These are phyloP conservation scores for Dissoconium aciculare DNA, from an alignment of 2,329 filamentous ascomycete species.

Conservation along the genomic window DNA sequence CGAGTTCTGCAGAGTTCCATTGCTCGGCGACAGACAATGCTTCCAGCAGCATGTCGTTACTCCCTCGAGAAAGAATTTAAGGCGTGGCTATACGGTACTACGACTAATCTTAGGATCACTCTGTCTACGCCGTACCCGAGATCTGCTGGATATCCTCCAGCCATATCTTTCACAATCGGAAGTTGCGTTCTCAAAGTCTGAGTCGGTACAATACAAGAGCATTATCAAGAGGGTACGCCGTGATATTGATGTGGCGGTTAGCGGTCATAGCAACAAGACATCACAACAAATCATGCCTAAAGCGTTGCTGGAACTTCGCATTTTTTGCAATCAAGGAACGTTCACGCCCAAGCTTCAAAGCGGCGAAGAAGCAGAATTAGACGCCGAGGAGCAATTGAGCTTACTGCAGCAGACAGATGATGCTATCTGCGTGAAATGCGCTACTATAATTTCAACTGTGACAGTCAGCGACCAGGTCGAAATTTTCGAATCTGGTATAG, in stretches of 20 bases:
- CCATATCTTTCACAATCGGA: background rate
- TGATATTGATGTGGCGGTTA: conserved; percentile 3
- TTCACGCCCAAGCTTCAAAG: conserved; percentile 4
- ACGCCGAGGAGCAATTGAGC: conserved; percentile 6
- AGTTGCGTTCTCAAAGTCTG: conserved; percentile 1
- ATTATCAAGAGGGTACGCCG: conserved; percentile 3
- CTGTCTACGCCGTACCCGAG: conserved; percentile 5
- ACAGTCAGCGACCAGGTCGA: conserved; percentile 4
- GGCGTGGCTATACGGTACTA: conserved; percentile 2
- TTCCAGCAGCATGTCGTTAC: conserved; percentile 2
- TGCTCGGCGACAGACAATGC: no score
- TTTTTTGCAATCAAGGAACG: conserved; percentile 9
- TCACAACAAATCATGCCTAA: conserved; percentile 4
- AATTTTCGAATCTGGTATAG: background rate
- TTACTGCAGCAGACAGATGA: conserved; percentile 3
- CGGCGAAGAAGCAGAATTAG: background rate
- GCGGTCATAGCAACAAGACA: background rate
- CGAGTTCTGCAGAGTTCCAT: no score
- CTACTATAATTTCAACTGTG: background rate
- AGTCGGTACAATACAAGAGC: conserved; percentile 2
- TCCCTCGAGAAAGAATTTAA: background rate
- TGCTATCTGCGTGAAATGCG: conserved; percentile 1
- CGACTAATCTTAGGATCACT: conserved; percentile 3
- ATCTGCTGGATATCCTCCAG: conserved; percentile 3
- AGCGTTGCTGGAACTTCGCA: conserved; percentile 7